Conservation (phyloP, 345 rosid species). For the Pelargonium nanum region DNA sequence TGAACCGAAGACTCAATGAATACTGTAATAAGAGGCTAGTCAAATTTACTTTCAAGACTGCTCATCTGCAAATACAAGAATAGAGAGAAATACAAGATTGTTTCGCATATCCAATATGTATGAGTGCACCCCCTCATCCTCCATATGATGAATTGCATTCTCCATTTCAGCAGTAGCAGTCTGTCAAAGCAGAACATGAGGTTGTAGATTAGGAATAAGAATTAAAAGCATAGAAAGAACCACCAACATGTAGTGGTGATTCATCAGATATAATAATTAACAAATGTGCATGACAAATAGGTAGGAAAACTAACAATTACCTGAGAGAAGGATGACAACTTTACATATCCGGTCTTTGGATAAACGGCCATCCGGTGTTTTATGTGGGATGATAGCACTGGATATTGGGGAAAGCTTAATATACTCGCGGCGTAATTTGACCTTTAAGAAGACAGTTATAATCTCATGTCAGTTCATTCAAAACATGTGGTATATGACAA, state of each 20-base stretch:
- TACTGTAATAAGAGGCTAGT: neutral
- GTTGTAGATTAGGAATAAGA: neutral
- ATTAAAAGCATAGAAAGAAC: neutral
- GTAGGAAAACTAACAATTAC: constrained; percentile 20
- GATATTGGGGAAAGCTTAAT: constrained; percentile 72
- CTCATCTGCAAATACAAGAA: neutral
- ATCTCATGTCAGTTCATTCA: constrained; percentile 4
- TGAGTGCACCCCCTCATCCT: constrained; percentile 59
- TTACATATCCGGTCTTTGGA: constrained; percentile 75
- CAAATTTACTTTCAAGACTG: neutral
- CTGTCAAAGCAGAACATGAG: constrained; percentile 27
- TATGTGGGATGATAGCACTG: constrained; percentile 74
- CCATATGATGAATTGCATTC: constrained; percentile 60
- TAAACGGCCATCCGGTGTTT: constrained; percentile 48
- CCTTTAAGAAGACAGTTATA: constrained; percentile 32
- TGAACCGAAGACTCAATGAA: neutral
- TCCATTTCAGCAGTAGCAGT: constrained; percentile 74
- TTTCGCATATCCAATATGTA: constrained; percentile 80
- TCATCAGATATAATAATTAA: neutral
- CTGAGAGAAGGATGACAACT: constrained; percentile 71
- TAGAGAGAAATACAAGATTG: constrained; percentile 46
- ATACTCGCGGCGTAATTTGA: constrained; percentile 61
- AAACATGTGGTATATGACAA: neutral
- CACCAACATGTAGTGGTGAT: neutral
- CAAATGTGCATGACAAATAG: neutral